Conservation (phyloP, 371 early-diverging fungal genomes). For the Syncephalis plumigaleata region DNA sequence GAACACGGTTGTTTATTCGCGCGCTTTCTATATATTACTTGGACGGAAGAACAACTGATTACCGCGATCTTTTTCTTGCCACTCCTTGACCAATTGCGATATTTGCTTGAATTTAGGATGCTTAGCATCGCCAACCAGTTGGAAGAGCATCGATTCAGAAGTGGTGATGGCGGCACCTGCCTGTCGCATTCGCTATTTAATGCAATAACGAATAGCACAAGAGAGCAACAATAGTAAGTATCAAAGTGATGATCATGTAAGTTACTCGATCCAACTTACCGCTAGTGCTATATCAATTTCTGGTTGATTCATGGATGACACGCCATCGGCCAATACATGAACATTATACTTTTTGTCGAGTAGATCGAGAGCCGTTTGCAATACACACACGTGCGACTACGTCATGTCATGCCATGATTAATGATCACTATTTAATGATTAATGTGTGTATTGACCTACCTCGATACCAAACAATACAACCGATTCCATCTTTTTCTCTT, state of each 20-base stretch:
- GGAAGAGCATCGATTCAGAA: conserved; percentile 85
- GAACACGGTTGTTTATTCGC: too few relatives aligned
- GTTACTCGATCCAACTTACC: conserved; percentile 14
- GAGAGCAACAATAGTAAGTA: too few relatives aligned
- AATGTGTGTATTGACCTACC: conserved; percentile 17
- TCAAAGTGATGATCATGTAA: too few relatives aligned
- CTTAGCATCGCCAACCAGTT: conserved; percentile 63
- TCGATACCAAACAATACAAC: conserved; percentile 87
- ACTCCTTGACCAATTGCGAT: conserved; percentile 66
- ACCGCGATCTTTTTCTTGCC: conserved; percentile 30
- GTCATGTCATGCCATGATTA: not conserved
- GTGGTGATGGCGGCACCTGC: conserved; percentile 69
- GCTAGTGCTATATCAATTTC: conserved; percentile 74
- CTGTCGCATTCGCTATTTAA: conserved; percentile 35
- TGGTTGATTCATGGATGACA: conserved; percentile 67
- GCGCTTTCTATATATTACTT: conserved; percentile 2
- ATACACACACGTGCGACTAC: conserved; percentile 83
- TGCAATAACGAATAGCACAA: too few relatives aligned
- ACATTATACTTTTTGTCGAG: conserved; percentile 57
- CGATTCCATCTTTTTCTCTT: conserved; percentile 33
- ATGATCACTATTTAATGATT: not conserved
- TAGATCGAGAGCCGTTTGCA: conserved; percentile 83
- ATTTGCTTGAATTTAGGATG: conserved; percentile 64
- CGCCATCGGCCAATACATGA: conserved; percentile 78
- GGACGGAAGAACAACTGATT: conserved; percentile 34